A percentile compares a stretch with the other conserved stretches of the same genome.
Evolutionary conservation across 1,139 yeast genomes (phyloP).

Genomic region (Yamadazyma sp.): DNA sequence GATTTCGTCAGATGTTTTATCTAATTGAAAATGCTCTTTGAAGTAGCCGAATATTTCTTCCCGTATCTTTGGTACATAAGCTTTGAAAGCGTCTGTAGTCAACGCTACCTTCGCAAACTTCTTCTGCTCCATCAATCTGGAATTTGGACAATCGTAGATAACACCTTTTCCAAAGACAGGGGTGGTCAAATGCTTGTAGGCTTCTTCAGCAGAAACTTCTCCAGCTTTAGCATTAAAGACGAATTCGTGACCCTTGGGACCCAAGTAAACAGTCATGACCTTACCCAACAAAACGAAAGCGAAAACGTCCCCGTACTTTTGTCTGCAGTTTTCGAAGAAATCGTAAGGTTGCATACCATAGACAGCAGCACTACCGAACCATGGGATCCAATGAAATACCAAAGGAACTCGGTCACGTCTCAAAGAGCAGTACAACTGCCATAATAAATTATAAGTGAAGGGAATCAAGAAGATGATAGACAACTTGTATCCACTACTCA

Average conservation of each 20-base stretch:
- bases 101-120: constrained; percentile 91
- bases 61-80: constrained; percentile 84
- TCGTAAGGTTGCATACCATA: constrained; percentile 94
- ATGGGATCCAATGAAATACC: constrained; percentile 91
- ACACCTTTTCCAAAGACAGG: constrained; percentile 98
- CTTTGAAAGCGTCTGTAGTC: constrained; percentile 78
- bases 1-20: constrained; percentile 49
- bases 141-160: constrained; percentile 93
- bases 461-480: constrained; percentile 45
- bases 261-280: constrained; percentile 92
- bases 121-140: constrained; percentile 95
- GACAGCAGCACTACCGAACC: constrained; percentile 87
- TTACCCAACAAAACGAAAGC: constrained; percentile 86
- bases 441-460: constrained; percentile 58
- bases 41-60: constrained; percentile 75
- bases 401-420: constrained; percentile 83
- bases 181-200: constrained; percentile 91
- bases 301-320: constrained; percentile 87
- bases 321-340: constrained; percentile 76
- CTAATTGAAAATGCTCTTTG: constrained; percentile 42
- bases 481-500: constrained; percentile 33
- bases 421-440: constrained; percentile 71
- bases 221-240: constrained; percentile 86
- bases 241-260: constrained; percentile 97
- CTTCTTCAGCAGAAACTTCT: constrained; percentile 95